These are phyloP conservation scores for Candida tunisiensis DNA, from an alignment of 1,139 yeast genomes.

Conservation along the genomic window DNA sequence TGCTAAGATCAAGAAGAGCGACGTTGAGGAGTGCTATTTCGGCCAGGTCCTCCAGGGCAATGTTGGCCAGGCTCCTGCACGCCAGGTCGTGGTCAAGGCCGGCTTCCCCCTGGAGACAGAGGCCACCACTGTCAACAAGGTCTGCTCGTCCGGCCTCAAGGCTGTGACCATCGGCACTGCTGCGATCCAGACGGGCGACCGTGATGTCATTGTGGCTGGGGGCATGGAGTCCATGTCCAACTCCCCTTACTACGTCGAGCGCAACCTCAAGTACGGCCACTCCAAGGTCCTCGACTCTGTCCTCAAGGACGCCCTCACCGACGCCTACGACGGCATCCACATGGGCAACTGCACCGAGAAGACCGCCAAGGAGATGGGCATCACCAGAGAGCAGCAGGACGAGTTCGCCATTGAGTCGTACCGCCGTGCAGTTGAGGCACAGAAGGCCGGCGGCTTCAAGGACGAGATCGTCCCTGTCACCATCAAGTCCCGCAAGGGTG, in stretches of 20 bases:
- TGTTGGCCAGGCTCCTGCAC: conserved; percentile 47
- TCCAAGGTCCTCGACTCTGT: conserved; percentile 32
- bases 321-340: conserved; percentile 35
- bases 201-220: conserved; percentile 39
- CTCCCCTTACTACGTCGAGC: conserved; percentile 29
- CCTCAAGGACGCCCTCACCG: conserved; percentile 40
- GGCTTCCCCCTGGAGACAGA: conserved; percentile 37
- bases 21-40: conserved; percentile 36
- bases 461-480: conserved; percentile 38
- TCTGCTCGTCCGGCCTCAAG: conserved; percentile 46
- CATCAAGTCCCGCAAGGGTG: conserved; percentile 37
- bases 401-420: conserved; percentile 35
- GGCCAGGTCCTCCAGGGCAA: conserved; percentile 46
- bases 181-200: conserved; percentile 34
- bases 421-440: conserved; percentile 32
- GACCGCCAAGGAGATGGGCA: conserved; percentile 34
- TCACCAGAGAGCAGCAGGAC: conserved; percentile 42
- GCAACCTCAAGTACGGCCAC: conserved; percentile 39
- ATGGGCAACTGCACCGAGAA: conserved; percentile 53
- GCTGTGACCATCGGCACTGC: conserved; percentile 39
- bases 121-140: conserved; percentile 43
- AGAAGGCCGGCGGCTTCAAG: conserved; percentile 29
- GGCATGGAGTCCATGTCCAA: conserved; percentile 53
- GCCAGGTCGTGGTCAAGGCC: conserved; percentile 44
- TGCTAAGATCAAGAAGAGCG: conserved; percentile 32